A percentile compares a stretch with the other conserved stretches of the same genome.
phyloP scores from a whole-genome alignment of 2,329 filamentous ascomycete genomes.

The Colletotrichum sublineola region DNA sequence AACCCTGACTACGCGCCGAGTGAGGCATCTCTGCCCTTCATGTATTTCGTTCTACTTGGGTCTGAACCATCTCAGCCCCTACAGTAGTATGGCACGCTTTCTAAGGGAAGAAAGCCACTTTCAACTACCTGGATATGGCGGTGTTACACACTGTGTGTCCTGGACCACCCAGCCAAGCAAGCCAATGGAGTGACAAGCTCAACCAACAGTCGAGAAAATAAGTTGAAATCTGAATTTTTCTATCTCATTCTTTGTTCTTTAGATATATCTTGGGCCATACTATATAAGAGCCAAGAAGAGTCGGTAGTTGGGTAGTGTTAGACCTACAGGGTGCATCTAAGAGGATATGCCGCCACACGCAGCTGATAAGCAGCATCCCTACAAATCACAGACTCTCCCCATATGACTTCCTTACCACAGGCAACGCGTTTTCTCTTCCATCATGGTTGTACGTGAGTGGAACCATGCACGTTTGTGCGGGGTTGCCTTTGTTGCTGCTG shows the following conservation, averaged over 20 bases:
- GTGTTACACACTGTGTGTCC: not conserved
- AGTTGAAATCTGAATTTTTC: not conserved
- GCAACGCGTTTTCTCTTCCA: too few species aligned
- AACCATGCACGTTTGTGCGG: not conserved
- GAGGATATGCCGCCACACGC: not conserved
- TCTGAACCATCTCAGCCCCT: not conserved
- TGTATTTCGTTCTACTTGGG: not conserved
- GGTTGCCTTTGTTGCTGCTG: conserved; percentile 6
- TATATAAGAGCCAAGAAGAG: conserved; percentile 7
- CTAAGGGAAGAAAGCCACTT: not conserved
- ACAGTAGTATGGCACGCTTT: not conserved
- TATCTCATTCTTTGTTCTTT: too few species aligned
- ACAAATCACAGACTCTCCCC: too few species aligned
- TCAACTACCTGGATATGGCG: not conserved
- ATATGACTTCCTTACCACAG: fast-evolving
- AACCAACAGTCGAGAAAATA: not conserved
- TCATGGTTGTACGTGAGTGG: not conserved
- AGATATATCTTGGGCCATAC: not conserved
- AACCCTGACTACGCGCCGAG: too few species aligned
- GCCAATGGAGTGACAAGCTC: not conserved
- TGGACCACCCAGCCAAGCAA: not conserved
- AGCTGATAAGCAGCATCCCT: not conserved
- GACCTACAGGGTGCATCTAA: not conserved
- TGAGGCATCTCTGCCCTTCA: not conserved
- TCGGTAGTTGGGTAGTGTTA: not conserved